phyloP scores from a whole-genome alignment of 2,329 filamentous ascomycete species.

The Aspergillus fischeri region DNA sequence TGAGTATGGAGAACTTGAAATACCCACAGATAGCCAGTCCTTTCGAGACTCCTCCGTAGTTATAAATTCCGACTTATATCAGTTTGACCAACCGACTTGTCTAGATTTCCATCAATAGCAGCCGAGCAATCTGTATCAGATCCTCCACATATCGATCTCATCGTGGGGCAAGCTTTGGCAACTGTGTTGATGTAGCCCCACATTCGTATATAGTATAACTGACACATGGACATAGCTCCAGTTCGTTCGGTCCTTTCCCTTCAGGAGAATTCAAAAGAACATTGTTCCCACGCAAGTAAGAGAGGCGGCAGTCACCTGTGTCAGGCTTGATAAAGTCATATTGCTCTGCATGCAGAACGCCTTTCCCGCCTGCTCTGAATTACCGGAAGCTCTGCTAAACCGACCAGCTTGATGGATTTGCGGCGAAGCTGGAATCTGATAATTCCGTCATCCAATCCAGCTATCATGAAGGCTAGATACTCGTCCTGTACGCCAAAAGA shows the following conservation, averaged over 20 bases:
- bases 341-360: not conserved
- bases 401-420: no score
- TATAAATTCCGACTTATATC: not conserved
- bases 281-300: not conserved
- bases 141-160: not conserved
- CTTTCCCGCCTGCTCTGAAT: not conserved
- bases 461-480: not conserved
- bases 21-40: not conserved
- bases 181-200: not conserved
- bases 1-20: not conserved
- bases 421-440: no score
- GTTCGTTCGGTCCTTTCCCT: not conserved
- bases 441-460: no score
- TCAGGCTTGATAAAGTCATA: not conserved
- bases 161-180: not conserved
- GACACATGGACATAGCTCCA: not conserved
- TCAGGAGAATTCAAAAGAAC: not conserved
- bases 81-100: not conserved
- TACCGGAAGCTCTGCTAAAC: no score
- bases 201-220: not conserved
- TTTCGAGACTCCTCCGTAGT: not conserved
- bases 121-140: not conserved
- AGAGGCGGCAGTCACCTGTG: not conserved
- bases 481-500: not conserved
- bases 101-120: not conserved